Conservation (phyloP, 140 eudicot species). For the Erigeron philadelphicus region DNA sequence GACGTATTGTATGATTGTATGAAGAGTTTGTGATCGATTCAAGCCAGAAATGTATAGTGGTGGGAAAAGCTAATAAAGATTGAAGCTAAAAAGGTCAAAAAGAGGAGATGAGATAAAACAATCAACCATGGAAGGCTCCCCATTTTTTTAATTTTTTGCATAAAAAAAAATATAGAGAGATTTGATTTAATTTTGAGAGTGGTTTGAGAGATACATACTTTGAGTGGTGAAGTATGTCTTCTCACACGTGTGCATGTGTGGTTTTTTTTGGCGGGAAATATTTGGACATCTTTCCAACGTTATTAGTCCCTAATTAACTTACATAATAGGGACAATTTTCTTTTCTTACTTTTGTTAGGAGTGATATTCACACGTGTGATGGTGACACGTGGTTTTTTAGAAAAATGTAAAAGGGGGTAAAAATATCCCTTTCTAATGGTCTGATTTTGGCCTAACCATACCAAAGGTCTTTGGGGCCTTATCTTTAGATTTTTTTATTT, state of each 20-base stretch:
- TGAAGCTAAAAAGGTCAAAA: neutral
- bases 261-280: slow-evolving; percentile 59
- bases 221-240: slow-evolving; percentile 32
- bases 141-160: too few species aligned
- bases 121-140: slow-evolving; percentile 14
- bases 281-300: slow-evolving; percentile 32
- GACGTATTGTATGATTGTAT: too few species aligned
- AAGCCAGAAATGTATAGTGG: neutral
- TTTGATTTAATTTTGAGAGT: slow-evolving; percentile 33
- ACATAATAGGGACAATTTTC: slow-evolving; percentile 35
- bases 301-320: slow-evolving; percentile 34
- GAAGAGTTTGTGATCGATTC: neutral
- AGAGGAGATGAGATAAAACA: neutral
- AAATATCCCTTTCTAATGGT: slow-evolving; percentile 42
- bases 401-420: slow-evolving; percentile 7
- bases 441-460: slow-evolving; percentile 51
- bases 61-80: neutral
- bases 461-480: slow-evolving; percentile 70
- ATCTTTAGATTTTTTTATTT: neutral
- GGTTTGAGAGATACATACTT: slow-evolving; percentile 56
- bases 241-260: slow-evolving; percentile 55
- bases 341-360: slow-evolving; percentile 26
- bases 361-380: slow-evolving; percentile 33
- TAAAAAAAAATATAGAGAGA: too few species aligned
- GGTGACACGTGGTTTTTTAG: slow-evolving; percentile 34